Conservation (phyloP, 2,329 filamentous ascomycete species). For the Nemania abortiva region DNA sequence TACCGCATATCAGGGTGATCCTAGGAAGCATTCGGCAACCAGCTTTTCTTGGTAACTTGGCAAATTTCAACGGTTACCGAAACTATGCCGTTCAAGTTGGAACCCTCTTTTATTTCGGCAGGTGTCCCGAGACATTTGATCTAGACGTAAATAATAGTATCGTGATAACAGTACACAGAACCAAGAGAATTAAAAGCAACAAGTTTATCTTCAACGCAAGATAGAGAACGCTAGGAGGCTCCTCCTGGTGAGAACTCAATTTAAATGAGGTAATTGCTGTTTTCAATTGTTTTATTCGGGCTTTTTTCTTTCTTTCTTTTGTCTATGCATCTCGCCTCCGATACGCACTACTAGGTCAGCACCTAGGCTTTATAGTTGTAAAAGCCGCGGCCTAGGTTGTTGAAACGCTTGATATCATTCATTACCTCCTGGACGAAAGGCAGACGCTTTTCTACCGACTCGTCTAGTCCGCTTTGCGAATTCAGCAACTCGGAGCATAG, state of each 20-base stretch:
- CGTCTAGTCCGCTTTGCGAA: constrained; percentile 18
- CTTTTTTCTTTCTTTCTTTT: not conserved
- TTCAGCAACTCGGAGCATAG: constrained; percentile 24
- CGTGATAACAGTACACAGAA: no score
- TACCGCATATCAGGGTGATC: no score
- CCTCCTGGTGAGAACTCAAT: not conserved
- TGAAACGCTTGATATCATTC: constrained; percentile 25
- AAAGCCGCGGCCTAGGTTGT: constrained; percentile 25
- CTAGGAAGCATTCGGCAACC: no score
- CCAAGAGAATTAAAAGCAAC: no score
- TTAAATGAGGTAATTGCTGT: not conserved
- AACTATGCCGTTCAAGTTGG: no score
- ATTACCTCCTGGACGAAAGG: constrained; percentile 17
- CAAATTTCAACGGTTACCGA: no score
- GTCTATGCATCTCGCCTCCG: no score
- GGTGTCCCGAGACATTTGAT: no score
- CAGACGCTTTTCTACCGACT: constrained; percentile 17
- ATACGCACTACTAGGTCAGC: not conserved
- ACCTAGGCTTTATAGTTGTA: constrained; percentile 19
- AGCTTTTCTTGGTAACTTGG: no score
- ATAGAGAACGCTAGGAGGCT: not conserved
- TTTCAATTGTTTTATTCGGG: constrained; percentile 2
- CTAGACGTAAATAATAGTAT: no score
- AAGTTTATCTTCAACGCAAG: not conserved
- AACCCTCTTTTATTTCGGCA: no score